Base-by-base conservation (phyloP, 2,329 filamentous ascomycete genomes). In the Fusarium ramigenum region DNA sequence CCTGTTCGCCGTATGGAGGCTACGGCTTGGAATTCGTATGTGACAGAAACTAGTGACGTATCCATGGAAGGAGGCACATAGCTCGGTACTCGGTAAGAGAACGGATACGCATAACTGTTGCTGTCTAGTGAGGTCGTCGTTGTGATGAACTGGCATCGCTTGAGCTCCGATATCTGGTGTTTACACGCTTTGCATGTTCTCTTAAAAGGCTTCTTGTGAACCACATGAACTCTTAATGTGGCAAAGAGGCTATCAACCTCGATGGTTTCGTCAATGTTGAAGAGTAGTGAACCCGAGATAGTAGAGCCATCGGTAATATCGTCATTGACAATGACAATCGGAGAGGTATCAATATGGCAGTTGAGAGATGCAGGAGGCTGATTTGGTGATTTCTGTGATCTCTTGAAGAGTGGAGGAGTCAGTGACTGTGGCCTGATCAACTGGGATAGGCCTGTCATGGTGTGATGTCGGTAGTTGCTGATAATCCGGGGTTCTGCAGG, bases 81-180 rank as follows among this genome's bases (percentile, higher is more conserved):
- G 21, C 95, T 96, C 1, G 92, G 91, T 37, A 98, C 88, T 50
- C 97, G 86, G 73, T 94, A 92, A 76, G 94, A 97, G 82, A 97
- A 97, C 28, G 95, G 95, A 79, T 95, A 96, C 39, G 89, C 39
- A 16, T 76, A 53, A 11, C 6, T 47, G 1, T 62, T 47, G 7
- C 9, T 32, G 2, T 42, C 9, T 0, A 77, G 23, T 5, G 23
- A 49, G 0, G 30, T 57, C 1, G 50, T 14, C 10, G 57, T 50
- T n/a, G n/a, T 43, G 11, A 77, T 53, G 4, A 77, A 61, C 1
- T 53, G 39, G 36, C 71, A 76, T 9, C 58, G 23, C 25, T 77
- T 72, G 6, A 77, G 39, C 19, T 76, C 71, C 1, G 54, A 57
- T 15, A 56, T 12, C 9, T 72, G 66, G 3, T 66, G 50, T 23